These are phyloP conservation scores for Peronospora belbahrii DNA, from an alignment of 352 stramenopile species.

Conservation along the genomic window DNA sequence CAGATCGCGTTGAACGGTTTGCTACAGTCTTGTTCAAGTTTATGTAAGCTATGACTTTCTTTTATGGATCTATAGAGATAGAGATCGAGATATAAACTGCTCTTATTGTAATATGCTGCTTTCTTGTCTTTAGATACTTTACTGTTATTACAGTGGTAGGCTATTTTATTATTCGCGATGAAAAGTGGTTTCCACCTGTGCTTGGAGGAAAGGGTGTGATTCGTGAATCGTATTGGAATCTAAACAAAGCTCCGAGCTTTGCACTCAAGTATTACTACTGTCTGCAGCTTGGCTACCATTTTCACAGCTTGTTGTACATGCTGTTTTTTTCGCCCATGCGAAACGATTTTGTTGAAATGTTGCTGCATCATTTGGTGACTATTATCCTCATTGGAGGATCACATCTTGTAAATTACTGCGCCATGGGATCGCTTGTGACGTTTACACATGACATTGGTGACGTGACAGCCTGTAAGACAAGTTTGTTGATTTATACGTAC, in stretches of 20 bases:
- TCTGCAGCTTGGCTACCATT: slow-evolving; percentile 50
- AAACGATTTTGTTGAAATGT: slow-evolving; percentile 56
- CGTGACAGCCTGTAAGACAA: slow-evolving; percentile 35
- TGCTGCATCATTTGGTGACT: slow-evolving; percentile 45
- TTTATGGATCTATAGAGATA: background rate
- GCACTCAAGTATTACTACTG: slow-evolving; percentile 42
- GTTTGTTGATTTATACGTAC: too few relatives aligned
- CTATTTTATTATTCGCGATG: slow-evolving; percentile 34
- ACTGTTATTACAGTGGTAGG: slow-evolving; percentile 34
- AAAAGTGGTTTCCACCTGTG: slow-evolving; percentile 35
- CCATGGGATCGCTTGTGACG: slow-evolving; percentile 35
- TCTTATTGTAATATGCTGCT: too few relatives aligned
- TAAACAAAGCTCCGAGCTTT: slow-evolving; percentile 27
- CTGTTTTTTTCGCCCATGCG: slow-evolving; percentile 45
- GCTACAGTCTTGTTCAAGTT: slow-evolving; percentile 69
- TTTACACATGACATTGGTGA: slow-evolving; percentile 51
- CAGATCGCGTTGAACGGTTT: slow-evolving; percentile 58
- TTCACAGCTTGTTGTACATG: slow-evolving; percentile 49
- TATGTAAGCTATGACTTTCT: slow-evolving; percentile 24
- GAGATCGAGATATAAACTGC: too few relatives aligned
- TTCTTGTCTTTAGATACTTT: slow-evolving; percentile 48
- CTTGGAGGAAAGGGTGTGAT: slow-evolving; percentile 33
- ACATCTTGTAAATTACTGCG: slow-evolving; percentile 41
- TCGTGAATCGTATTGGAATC: slow-evolving; percentile 22
- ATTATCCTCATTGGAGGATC: slow-evolving; percentile 45